Conservation (phyloP, 805 yeast genomes). For the Tetrapisispora namnaoensis region DNA sequence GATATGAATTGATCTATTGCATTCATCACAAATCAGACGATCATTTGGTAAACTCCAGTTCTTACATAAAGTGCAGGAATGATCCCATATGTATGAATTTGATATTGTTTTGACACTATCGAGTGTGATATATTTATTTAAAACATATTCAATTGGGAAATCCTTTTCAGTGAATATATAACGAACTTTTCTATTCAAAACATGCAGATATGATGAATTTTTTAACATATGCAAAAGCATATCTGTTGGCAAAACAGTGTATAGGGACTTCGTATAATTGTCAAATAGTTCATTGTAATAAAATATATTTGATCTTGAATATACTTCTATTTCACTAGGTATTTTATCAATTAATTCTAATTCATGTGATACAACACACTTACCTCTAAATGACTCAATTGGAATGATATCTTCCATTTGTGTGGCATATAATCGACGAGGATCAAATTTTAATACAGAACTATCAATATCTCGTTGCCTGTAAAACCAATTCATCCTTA, state of each 20-base stretch:
- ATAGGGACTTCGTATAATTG: slow-evolving; percentile 71
- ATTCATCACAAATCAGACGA: slow-evolving; percentile 67
- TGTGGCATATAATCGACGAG: slow-evolving; percentile 71
- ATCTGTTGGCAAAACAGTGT: slow-evolving; percentile 63
- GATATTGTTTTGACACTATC: background rate
- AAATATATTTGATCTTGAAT: slow-evolving; percentile 54
- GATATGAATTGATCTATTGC: slow-evolving; percentile 65
- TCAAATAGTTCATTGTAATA: slow-evolving; percentile 83
- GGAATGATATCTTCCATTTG: slow-evolving; percentile 83
- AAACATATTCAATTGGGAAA: slow-evolving; percentile 20
- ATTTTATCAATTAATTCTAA: slow-evolving; percentile 48
- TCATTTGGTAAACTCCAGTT: slow-evolving; percentile 79
- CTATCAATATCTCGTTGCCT: slow-evolving; percentile 77
- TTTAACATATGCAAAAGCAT: slow-evolving; percentile 47
- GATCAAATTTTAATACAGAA: slow-evolving; percentile 38
- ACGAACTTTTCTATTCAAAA: slow-evolving; percentile 57
- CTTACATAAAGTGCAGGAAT: slow-evolving; percentile 58
- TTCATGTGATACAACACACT: slow-evolving; percentile 58
- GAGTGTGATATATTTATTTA: slow-evolving; percentile 14
- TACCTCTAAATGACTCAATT: slow-evolving; percentile 61
- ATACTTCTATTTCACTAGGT: slow-evolving; percentile 37
- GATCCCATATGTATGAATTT: slow-evolving; percentile 16
- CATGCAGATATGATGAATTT: slow-evolving; percentile 46
- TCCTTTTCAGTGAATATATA: slow-evolving; percentile 61
- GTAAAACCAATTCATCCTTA: slow-evolving; percentile 84